These are phyloP conservation scores for Metschnikowia lunata DNA, from an alignment of 805 yeast genomes.

Conservation along the genomic window DNA sequence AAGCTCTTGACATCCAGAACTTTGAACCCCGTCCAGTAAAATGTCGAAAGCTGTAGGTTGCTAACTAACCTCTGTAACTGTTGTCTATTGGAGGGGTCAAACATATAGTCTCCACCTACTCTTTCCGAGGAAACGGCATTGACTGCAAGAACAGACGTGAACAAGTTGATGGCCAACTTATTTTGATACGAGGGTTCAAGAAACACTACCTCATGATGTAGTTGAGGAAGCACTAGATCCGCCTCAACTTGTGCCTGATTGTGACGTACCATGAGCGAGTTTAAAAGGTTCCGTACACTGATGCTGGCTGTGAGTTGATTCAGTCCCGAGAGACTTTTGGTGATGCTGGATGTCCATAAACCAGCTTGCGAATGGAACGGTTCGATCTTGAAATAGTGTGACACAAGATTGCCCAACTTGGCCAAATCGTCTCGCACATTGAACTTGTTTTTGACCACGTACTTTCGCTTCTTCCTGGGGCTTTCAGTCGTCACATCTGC, in stretches of 20 bases:
- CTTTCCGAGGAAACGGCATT: conserved; percentile 74
- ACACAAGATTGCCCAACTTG: conserved; percentile 49
- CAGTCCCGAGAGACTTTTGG: conserved; percentile 44
- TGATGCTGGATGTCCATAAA: conserved; percentile 44
- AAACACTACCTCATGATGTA: conserved; percentile 55
- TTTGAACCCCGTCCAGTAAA: conserved; percentile 73
- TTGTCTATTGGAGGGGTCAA: conserved; percentile 52
- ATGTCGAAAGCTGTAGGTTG: conserved; percentile 62
- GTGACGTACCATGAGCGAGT: conserved; percentile 54
- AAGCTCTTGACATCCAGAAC: conserved; percentile 53
- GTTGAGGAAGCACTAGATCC: conserved; percentile 54
- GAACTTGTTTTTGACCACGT: conserved; percentile 47
- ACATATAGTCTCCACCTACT: conserved; percentile 65
- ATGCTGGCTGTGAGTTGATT: conserved; percentile 37
- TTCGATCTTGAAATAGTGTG: conserved; percentile 52
- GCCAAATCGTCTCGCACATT: conserved; percentile 50
- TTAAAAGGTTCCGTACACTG: conserved; percentile 40
- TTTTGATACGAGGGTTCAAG: conserved; percentile 62
- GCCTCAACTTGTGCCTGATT: conserved; percentile 47
- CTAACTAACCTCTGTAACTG: conserved; percentile 54
- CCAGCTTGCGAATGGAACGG: conserved; percentile 50
- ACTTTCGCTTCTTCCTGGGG: conserved; percentile 26
- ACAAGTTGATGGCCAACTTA: conserved; percentile 56
- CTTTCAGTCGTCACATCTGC: conserved; percentile 5
- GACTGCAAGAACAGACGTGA: conserved; percentile 62